Percentiles rank a stretch among this genome's conserved stretches.
Conservation (phyloP, 169 alveolate genomes). For the Cryptosporidium sp. region DNA sequence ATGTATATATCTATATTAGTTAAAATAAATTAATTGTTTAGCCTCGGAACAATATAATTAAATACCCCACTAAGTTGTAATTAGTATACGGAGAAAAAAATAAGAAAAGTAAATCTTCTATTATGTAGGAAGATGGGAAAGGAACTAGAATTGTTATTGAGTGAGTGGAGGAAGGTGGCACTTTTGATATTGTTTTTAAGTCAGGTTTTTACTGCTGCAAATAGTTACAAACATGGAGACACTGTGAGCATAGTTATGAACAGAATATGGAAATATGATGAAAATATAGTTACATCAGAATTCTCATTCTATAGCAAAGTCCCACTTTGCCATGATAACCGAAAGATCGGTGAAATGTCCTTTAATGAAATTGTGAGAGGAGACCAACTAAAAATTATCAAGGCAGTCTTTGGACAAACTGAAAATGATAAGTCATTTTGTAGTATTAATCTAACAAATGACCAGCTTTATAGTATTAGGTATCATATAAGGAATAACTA, state of each 20-base stretch:
- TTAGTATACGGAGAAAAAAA: background rate
- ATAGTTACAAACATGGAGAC: conserved; percentile 52
- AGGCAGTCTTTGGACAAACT: conserved; percentile 16
- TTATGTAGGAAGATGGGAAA: conserved; percentile 54
- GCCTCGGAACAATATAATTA: conserved; percentile 26
- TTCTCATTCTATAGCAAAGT: conserved; percentile 61
- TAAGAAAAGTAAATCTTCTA: background rate
- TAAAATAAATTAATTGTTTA: background rate
- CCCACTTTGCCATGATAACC: conserved; percentile 33
- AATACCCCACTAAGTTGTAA: conserved; percentile 50
- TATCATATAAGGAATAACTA: conserved; percentile 15
- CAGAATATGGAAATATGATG: conserved; percentile 72
- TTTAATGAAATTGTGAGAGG: conserved; percentile 68
- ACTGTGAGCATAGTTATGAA: conserved; percentile 35
- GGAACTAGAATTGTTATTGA: background rate
- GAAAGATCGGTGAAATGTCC: conserved; percentile 28
- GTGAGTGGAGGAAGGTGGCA: background rate
- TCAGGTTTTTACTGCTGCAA: background rate
- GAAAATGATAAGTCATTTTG: conserved; percentile 32
- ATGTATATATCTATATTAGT: background rate
- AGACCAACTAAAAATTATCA: conserved; percentile 29
- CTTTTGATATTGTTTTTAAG: background rate
- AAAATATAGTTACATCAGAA: conserved; percentile 27
- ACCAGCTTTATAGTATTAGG: conserved; percentile 39
- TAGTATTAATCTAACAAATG: conserved; percentile 3